A percentile compares a stretch with the other conserved stretches of the same genome.
These are phyloP conservation scores for Rhodotorula diobovata DNA, from an alignment of 768 basidiomycete genomes.

Conservation along the genomic window DNA sequence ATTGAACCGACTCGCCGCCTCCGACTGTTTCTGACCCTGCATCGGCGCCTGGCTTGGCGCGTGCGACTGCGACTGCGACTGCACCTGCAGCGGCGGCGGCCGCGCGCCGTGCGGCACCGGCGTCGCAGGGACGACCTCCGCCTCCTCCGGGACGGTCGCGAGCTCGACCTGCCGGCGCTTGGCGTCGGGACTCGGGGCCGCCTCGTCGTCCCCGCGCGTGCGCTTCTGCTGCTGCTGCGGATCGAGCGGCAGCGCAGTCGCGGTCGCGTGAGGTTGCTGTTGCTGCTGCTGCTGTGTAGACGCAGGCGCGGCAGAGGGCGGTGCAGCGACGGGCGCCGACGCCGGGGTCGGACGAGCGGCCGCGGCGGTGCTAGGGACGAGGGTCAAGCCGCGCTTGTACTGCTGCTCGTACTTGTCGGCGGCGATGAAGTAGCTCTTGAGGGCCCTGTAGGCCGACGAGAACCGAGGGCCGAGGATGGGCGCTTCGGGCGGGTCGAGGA, in stretches of 20 bases:
- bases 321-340: neutral
- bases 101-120: neutral
- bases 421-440: slow-evolving; percentile 33
- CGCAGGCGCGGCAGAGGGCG: too few species aligned
- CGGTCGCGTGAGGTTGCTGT: too few species aligned
- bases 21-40: neutral
- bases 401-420: slow-evolving; percentile 29
- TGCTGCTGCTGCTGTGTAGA: too few species aligned
- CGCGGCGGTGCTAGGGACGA: neutral
- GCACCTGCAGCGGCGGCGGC: neutral
- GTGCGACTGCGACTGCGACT: too few species aligned
- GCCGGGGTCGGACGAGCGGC: neutral
- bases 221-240: neutral
- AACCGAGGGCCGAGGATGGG: slow-evolving; percentile 16
- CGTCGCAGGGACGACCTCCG: slow-evolving; percentile 15
- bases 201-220: too few species aligned
- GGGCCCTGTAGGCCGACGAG: slow-evolving; percentile 2
- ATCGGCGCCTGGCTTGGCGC: too few species aligned
- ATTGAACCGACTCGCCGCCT: neutral
- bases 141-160: slow-evolving; percentile 7
- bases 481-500: slow-evolving; percentile 19
- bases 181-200: neutral
- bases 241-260: too few species aligned
- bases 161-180: slow-evolving; percentile 11
- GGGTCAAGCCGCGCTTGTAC: slow-evolving; percentile 4